These are phyloP conservation scores for Colletotrichum cereale DNA, from an alignment of 2,329 filamentous ascomycete species.

Conservation along the genomic window DNA sequence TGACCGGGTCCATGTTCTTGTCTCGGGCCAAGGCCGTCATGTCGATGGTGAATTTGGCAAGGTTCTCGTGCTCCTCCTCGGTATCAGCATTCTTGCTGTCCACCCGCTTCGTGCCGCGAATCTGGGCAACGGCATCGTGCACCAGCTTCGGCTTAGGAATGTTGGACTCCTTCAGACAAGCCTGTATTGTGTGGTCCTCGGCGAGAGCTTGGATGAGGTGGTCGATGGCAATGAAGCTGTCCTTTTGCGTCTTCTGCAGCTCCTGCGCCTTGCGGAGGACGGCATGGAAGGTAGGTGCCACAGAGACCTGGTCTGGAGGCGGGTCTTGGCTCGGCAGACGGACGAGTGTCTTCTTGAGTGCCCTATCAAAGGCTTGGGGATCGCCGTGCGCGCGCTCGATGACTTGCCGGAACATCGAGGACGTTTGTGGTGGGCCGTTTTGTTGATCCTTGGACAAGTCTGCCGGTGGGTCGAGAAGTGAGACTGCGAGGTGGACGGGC, in stretches of 20 bases:
- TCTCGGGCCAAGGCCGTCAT: constrained; percentile 97
- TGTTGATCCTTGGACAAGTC: constrained; percentile 87
- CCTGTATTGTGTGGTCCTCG: constrained; percentile 82
- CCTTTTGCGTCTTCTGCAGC: constrained; percentile 96
- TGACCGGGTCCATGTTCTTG: constrained; percentile 97
- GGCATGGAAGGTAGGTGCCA: constrained; percentile 85
- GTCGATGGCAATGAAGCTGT: constrained; percentile 93
- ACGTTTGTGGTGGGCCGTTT: constrained; percentile 74
- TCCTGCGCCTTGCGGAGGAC: constrained; percentile 88
- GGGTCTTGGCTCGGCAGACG: constrained; percentile 94
- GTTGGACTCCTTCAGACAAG: constrained; percentile 84
- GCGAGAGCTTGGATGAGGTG: constrained; percentile 89
- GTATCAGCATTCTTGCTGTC: constrained; percentile 97
- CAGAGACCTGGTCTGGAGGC: constrained; percentile 87
- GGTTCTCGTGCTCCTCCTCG: constrained; percentile 92
- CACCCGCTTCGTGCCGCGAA: constrained; percentile 91
- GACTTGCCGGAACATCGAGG: constrained; percentile 94
- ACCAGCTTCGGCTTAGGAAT: constrained; percentile 92
- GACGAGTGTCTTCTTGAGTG: constrained; percentile 92
- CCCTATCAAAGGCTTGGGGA: constrained; percentile 86
- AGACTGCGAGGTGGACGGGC: constrained; percentile 89
- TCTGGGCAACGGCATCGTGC: constrained; percentile 89
- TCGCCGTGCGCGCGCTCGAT: constrained; percentile 95
- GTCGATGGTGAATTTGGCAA: constrained; percentile 98
- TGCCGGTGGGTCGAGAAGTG: constrained; percentile 80